phyloP scores from a whole-genome alignment of 1,139 yeast species.

The Blastobotrys apis region DNA sequence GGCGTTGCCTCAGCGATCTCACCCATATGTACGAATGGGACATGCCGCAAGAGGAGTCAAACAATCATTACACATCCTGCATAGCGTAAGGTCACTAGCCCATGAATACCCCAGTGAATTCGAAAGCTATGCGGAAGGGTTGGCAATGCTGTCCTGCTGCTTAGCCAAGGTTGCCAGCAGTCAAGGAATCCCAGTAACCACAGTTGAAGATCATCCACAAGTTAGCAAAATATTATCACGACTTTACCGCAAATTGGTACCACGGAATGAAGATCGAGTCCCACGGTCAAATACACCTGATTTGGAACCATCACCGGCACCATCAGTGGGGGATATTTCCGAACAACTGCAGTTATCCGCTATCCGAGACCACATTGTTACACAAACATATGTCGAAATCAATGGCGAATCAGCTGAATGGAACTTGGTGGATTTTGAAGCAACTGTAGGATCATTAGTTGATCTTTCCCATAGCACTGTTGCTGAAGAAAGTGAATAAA shows the following conservation, averaged over 20 bases:
- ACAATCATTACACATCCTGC: constrained; percentile 13
- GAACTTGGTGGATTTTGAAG: constrained; percentile 32
- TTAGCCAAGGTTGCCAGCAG: constrained; percentile 26
- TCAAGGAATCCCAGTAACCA: constrained; percentile 16
- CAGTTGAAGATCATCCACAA: constrained; percentile 13
- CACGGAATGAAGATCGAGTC: constrained; percentile 8
- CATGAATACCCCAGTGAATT: constrained; percentile 29
- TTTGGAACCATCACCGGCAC: constrained; percentile 6
- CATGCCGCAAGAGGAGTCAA: constrained; percentile 16
- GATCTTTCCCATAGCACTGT: constrained; percentile 4
- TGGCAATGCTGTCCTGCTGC: constrained; percentile 36
- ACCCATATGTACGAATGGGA: constrained; percentile 27
- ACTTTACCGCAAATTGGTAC: constrained; percentile 11
- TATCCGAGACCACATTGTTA: constrained; percentile 32
- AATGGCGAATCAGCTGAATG: constrained; percentile 37
- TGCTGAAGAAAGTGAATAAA: constrained; percentile 4
- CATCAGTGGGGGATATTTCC: constrained; percentile 7
- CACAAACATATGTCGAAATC: constrained; percentile 32
- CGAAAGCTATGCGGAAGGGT: constrained; percentile 30
- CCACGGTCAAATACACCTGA: constrained; percentile 10
- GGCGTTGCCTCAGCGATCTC: constrained; percentile 28
- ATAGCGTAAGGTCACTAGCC: constrained; percentile 16
- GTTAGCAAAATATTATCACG: constrained; percentile 10
- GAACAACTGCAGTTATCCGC: constrained; percentile 11
- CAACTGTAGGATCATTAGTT: constrained; percentile 12